Evolutionary conservation across 441 rosid species (phyloP), one percentile per base, ranked within the genome.

Genomic region (Mallotus japonicus): DNA sequence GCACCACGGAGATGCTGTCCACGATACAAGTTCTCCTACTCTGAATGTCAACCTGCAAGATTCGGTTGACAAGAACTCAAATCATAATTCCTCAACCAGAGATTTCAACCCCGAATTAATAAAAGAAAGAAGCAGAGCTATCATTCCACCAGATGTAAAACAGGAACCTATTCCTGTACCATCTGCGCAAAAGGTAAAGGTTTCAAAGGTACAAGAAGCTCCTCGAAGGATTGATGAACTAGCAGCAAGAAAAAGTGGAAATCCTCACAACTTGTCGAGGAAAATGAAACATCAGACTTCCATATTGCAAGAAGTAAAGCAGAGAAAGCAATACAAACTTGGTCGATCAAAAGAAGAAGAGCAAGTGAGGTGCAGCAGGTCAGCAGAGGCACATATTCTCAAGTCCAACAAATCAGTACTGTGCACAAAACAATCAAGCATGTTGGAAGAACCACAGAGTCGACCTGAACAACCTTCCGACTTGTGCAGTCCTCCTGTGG

Each of bases 221-320:
- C 80, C 77, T 34, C 72, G 59, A 70, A 84, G 78, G 79, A 84
- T 80, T 53, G 78, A 79, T 37, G 88, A 87, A 77, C 77, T 74
- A 20, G 72, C 72, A 63, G 76, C 78, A 58, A 85, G 78, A 68
- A 76, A 73, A 77, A 77, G 74, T 42, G 89, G 76, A 71, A 69
- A 76, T 50, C 63, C 81, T 19, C 61, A 75, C 70, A 85, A 65
- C 77, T 64, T 81, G 53, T 63, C 75, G 53, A 84, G 73, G 80
- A 77, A 77, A 17, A 54, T 17, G 58, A 84, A 78, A 76, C 78
- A 73, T 54, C 85, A 65, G 69, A 75, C 62, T 76, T 77, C 83
- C 64, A 24, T 53, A 67, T 62, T 74, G 70, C 85, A 77, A 77
- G 87, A 85, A 81, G 77, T 62, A 4, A 82, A 77, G 67, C 85